phyloP scores from a whole-genome alignment of 2,329 filamentous ascomycete species.

The Aspergillus eucalypticola region DNA sequence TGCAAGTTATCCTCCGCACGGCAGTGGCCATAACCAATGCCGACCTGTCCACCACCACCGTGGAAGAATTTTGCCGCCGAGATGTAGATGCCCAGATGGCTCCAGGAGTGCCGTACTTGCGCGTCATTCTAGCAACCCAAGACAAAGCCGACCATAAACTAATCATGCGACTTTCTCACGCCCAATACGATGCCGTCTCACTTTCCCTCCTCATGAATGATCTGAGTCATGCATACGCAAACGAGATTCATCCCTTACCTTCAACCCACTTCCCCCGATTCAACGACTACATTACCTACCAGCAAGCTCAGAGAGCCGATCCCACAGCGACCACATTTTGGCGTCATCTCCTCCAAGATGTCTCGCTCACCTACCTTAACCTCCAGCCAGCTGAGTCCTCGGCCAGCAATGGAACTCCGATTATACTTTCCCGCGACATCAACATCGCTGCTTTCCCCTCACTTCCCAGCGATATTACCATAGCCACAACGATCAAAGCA shows the following conservation, averaged over 20 bases:
- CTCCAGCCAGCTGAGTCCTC: not conserved
- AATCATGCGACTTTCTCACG: not conserved
- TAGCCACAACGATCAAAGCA: conserved; percentile 52
- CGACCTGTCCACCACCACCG: not conserved
- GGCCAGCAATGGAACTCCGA: not conserved
- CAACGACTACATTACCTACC: not conserved
- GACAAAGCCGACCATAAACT: not conserved
- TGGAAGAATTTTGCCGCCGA: not conserved
- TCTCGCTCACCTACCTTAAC: not conserved
- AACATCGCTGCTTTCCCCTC: not conserved
- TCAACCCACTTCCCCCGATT: not conserved
- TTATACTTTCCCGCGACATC: not conserved
- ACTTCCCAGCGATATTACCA: conserved; percentile 17
- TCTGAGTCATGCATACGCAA: not conserved
- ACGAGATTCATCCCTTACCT: not conserved
- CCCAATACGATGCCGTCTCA: not conserved
- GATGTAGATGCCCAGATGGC: not conserved
- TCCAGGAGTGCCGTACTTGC: not conserved
- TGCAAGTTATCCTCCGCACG: not conserved
- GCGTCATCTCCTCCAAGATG: not conserved
- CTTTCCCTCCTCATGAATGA: not conserved
- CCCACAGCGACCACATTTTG: not conserved
- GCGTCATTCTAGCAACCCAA: not conserved
- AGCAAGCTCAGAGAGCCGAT: not conserved
- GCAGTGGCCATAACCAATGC: not conserved